phyloP scores from a whole-genome alignment of 164 flowering plant species.

The Hamamelis virginiana region DNA sequence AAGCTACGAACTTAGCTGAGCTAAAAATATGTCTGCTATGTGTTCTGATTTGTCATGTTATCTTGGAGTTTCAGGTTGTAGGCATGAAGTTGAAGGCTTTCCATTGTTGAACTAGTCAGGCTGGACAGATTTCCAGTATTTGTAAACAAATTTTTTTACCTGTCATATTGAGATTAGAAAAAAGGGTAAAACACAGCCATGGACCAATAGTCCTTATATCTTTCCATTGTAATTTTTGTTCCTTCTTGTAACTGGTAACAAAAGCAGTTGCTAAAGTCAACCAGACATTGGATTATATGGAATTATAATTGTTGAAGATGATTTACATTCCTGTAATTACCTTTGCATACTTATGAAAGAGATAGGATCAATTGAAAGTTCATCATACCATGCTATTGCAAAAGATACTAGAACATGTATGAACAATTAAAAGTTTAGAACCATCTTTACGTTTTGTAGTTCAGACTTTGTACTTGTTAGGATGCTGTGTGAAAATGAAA shows the following conservation, averaged over 20 bases:
- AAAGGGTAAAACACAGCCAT: background rate
- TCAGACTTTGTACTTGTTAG: no score
- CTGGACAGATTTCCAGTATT: background rate
- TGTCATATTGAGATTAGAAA: background rate
- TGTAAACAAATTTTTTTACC: background rate
- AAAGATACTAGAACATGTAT: no score
- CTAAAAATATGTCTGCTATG: background rate
- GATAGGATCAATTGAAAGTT: no score
- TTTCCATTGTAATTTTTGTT: background rate
- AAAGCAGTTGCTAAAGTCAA: no score
- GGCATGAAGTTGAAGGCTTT: slow-evolving; percentile 1
- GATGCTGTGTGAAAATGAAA: no score
- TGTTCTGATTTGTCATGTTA: background rate
- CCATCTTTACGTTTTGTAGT: no score
- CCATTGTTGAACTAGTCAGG: background rate
- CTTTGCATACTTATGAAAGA: no score
- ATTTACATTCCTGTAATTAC: no score
- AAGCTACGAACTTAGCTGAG: slow-evolving; percentile 24
- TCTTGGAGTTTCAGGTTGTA: slow-evolving; percentile 24
- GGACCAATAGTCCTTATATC: background rate
- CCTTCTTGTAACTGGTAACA: background rate
- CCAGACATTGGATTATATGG: no score
- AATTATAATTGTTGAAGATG: no score
- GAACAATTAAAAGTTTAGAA: no score
- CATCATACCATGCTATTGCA: no score